Base-by-base conservation (phyloP, 208 protist species). In the Leishmania arabica region DNA sequence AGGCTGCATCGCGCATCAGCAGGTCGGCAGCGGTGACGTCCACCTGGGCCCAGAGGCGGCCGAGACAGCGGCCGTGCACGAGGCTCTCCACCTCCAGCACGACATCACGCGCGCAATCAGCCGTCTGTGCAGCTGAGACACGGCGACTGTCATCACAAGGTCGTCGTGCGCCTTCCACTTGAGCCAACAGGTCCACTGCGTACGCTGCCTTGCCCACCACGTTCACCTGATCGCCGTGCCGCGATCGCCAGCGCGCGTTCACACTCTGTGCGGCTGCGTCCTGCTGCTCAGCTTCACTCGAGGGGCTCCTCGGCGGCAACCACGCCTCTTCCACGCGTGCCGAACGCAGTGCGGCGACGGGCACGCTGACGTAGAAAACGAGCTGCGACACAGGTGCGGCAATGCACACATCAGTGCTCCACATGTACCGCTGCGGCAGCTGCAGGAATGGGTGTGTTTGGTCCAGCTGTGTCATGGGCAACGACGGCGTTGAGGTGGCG, bases 51-150 rank as follows among this genome's bases (percentile, higher is more conserved):
- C 77, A 85, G 27, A 85, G 69, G 60, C 82, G 77, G 1, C 82
- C 82, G 21, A 81, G 70, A 77, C 82, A 85, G n/a, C 58, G 71
- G 27, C 54, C 82, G 47, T 66, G 47, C 7, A 31, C 49, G 11
- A 62, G 73, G 73, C 78, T 85, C 71, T 79, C 82, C 42, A 85
- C 53, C 42, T 85, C 77, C 45, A 81, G 64, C 62, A 82, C 51
- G 37, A 79, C 77, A 58, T 85, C 82, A 31, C 54, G 77, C 31
- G 56, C 71, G 9, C 31, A n/a, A 34, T 21, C 5, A 7, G 51
- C 17, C 6, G 49, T 45, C 45, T 8, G 53, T 6, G 65, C 40
- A 4, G 73, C 31, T 9, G 56, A 7, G 19, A 47, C n/a, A 24
- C 1, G 13, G 17, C 53, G 45, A 49, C 53, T 40, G n/a, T 60